Conservation (phyloP, 2,329 filamentous ascomycete species). For the Colletotrichum phormii region DNA sequence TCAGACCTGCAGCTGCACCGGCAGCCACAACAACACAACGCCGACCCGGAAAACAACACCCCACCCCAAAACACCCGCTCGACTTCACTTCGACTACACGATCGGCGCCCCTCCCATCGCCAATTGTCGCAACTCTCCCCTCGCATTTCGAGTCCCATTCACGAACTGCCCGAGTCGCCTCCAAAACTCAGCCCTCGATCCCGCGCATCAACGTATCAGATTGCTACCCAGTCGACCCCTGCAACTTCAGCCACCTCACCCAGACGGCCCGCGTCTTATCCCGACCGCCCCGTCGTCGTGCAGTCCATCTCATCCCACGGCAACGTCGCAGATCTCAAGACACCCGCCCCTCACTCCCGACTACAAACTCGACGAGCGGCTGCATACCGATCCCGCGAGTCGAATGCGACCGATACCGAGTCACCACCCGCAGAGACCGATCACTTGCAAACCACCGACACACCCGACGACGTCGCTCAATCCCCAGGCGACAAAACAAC, state of each 20-base stretch:
- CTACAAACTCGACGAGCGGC: slow-evolving; percentile 52
- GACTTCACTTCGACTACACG: slow-evolving; percentile 22
- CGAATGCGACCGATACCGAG: slow-evolving; percentile 48
- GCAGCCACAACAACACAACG: slow-evolving; percentile 19
- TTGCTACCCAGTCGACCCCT: slow-evolving; percentile 42
- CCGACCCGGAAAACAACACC: slow-evolving; percentile 18
- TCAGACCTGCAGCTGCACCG: slow-evolving; percentile 29
- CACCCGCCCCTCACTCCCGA: slow-evolving; percentile 44
- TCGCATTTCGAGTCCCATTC: slow-evolving; percentile 34
- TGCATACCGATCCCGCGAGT: slow-evolving; percentile 51
- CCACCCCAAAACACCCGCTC: slow-evolving; percentile 24
- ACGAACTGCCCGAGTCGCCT: slow-evolving; percentile 37
- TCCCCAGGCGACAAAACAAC: slow-evolving; percentile 45
- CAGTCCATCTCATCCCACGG: slow-evolving; percentile 17
- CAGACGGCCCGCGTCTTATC: slow-evolving; percentile 52
- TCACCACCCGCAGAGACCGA: slow-evolving; percentile 47
- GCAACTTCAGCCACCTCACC: slow-evolving; percentile 34
- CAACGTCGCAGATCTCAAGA: slow-evolving; percentile 39
- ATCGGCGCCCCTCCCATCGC: slow-evolving; percentile 29
- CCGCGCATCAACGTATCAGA: slow-evolving; percentile 53
- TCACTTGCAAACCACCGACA: slow-evolving; percentile 46
- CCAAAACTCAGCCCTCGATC: slow-evolving; percentile 39
- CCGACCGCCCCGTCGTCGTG: slow-evolving; percentile 43
- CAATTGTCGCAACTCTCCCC: slow-evolving; percentile 38
- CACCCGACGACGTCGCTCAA: slow-evolving; percentile 39